Evolutionary conservation across 768 basidiomycete species (phyloP).

Genomic region (Pisolithus marmoratus): DNA sequence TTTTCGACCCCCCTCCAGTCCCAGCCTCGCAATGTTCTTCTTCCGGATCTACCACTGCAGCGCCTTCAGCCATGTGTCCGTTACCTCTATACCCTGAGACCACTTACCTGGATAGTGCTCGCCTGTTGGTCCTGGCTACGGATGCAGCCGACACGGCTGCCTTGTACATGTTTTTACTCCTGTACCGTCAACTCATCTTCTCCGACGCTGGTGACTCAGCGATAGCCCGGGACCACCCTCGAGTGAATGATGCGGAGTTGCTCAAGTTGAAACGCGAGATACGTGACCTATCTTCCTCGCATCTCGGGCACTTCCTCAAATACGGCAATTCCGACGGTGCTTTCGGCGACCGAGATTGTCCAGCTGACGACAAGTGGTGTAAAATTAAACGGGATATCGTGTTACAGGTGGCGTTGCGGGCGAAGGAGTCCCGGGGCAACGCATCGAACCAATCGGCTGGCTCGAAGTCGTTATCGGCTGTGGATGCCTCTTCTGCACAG

Average conservation of each 20-base stretch:
- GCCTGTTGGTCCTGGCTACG: constrained; percentile 56
- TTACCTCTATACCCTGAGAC: constrained; percentile 66
- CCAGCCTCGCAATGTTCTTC: constrained; percentile 27
- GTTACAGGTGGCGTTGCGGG: constrained; percentile 71
- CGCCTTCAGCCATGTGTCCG: constrained; percentile 28
- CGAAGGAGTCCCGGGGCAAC: constrained; percentile 38
- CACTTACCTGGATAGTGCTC: constrained; percentile 70
- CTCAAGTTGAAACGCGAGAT: constrained; percentile 68
- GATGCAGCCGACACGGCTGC: constrained; percentile 74
- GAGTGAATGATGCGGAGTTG: constrained; percentile 49
- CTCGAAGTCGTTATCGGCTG: constrained; percentile 12
- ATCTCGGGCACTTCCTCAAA: constrained; percentile 56
- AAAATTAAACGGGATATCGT: constrained; percentile 58
- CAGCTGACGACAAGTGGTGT: constrained; percentile 49
- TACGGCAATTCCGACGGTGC: constrained; percentile 20
- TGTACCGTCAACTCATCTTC: constrained; percentile 70
- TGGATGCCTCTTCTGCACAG: constrained; percentile 17
- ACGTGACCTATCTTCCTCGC: constrained; percentile 54
- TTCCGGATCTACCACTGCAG: constrained; percentile 20
- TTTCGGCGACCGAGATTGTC: background rate
- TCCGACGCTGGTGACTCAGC: constrained; percentile 36
- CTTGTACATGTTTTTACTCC: constrained; percentile 74
- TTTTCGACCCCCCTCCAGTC: constrained; percentile 50
- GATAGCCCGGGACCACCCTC: constrained; percentile 26
- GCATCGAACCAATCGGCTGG: constrained; percentile 10